Conservation (phyloP, 805 yeast genomes). For the Pichia occidentalis region DNA sequence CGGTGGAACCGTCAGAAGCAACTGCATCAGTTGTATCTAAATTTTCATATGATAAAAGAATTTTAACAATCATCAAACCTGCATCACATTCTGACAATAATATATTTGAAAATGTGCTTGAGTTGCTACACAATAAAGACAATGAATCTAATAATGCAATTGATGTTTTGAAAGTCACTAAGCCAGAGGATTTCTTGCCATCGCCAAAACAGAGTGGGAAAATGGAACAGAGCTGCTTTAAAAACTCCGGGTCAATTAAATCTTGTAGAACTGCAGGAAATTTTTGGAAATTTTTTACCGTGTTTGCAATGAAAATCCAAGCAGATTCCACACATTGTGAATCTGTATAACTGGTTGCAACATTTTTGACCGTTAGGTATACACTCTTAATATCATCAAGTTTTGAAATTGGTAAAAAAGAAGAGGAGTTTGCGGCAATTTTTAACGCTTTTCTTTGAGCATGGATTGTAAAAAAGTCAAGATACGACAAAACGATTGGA, state of each 20-base stretch:
- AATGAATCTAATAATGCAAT: conserved; percentile 39
- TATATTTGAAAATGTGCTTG: conserved; percentile 35
- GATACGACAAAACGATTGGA: conserved; percentile 56
- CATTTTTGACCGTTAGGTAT: conserved; percentile 53
- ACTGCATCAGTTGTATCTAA: background rate
- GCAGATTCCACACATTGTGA: conserved; percentile 53
- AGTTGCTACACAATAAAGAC: conserved; percentile 38
- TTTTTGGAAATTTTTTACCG: conserved; percentile 43
- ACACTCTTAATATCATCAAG: conserved; percentile 47
- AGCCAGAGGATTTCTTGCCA: conserved; percentile 21
- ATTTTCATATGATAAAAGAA: conserved; percentile 39
- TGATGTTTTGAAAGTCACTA: conserved; percentile 34
- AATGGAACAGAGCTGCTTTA: conserved; percentile 27
- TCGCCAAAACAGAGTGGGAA: conserved; percentile 27
- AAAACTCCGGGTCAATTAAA: conserved; percentile 32
- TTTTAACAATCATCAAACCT: conserved; percentile 43
- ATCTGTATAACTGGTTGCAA: conserved; percentile 51
- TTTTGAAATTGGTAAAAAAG: conserved; percentile 37
- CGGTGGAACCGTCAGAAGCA: too few relatives aligned
- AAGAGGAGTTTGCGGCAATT: conserved; percentile 66
- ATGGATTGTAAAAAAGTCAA: conserved; percentile 85
- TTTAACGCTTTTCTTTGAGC: conserved; percentile 77
- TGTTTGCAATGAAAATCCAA: conserved; percentile 56
- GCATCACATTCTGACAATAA: conserved; percentile 45
- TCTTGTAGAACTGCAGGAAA: conserved; percentile 40